Conservation (phyloP, 73 alveolate genomes). For the Symbiodinium pilosum region DNA sequence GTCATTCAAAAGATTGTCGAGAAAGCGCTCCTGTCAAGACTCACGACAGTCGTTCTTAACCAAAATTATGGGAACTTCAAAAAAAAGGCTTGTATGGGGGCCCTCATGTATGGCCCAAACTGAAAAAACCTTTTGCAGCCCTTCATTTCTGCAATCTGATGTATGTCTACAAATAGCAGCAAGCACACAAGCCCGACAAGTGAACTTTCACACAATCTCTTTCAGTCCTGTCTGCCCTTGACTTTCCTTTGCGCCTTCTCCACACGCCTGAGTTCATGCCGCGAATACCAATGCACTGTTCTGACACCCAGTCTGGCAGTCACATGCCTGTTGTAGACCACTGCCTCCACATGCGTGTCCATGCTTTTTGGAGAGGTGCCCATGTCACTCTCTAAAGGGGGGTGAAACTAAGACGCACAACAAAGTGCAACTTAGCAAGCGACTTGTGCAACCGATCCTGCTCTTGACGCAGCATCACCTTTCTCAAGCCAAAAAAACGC, state of each 20-base stretch:
- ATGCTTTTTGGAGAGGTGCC: not conserved
- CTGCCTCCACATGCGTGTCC: not conserved
- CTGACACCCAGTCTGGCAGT: not conserved
- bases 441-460: slow-evolving; percentile 58
- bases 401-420: too few relatives aligned
- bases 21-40: slow-evolving; percentile 23
- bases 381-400: too few relatives aligned
- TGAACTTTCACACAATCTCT: not conserved
- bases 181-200: not conserved
- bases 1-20: slow-evolving; percentile 59
- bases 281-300: too few relatives aligned
- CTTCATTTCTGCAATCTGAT: not conserved
- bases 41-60: not conserved
- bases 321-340: not conserved
- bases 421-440: not conserved
- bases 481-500: too few relatives aligned
- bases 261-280: slow-evolving; percentile 48
- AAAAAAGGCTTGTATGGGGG: too few relatives aligned
- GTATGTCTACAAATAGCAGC: too few relatives aligned
- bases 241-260: slow-evolving; percentile 81
- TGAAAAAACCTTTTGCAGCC: too few relatives aligned
- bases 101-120: too few relatives aligned
- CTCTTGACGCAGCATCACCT: slow-evolving; percentile 90
- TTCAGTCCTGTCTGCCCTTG: slow-evolving; percentile 63
- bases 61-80: too few relatives aligned